Conservation (phyloP, 106 monocot species). For the Hemerocallis citrina region DNA sequence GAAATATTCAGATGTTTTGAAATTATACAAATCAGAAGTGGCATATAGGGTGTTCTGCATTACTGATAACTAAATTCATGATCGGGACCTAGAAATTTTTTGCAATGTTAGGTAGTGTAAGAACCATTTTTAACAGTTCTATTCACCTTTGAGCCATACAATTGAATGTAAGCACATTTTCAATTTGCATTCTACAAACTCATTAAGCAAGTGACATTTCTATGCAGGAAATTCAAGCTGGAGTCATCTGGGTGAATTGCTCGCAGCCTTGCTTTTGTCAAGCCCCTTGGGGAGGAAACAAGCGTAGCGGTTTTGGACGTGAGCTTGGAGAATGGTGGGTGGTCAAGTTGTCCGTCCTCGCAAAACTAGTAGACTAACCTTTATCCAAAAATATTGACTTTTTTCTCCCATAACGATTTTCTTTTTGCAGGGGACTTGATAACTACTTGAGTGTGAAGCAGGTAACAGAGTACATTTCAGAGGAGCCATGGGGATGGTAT, state of each 20-base stretch:
- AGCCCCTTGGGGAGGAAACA: conserved; percentile 98
- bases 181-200: no score
- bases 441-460: neutral
- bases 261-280: conserved; percentile 90
- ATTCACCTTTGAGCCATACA: no score
- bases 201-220: neutral
- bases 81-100: no score
- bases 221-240: conserved; percentile 63
- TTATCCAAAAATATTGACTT: no score
- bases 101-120: no score
- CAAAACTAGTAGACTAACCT: neutral
- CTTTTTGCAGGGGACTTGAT: neutral
- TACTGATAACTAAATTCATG: no score
- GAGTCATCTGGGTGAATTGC: conserved; percentile 88
- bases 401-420: neutral
- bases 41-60: no score
- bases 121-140: no score
- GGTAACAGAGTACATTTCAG: neutral
- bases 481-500: neutral
- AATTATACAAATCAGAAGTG: no score
- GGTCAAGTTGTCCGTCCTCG: neutral
- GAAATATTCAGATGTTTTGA: no score
- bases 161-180: no score
- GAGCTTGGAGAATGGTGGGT: conserved; percentile 93
- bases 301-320: conserved; percentile 94